These are phyloP conservation scores for Penicillium sp. DNA, from an alignment of 2,329 filamentous ascomycete genomes.

Conservation along the genomic window DNA sequence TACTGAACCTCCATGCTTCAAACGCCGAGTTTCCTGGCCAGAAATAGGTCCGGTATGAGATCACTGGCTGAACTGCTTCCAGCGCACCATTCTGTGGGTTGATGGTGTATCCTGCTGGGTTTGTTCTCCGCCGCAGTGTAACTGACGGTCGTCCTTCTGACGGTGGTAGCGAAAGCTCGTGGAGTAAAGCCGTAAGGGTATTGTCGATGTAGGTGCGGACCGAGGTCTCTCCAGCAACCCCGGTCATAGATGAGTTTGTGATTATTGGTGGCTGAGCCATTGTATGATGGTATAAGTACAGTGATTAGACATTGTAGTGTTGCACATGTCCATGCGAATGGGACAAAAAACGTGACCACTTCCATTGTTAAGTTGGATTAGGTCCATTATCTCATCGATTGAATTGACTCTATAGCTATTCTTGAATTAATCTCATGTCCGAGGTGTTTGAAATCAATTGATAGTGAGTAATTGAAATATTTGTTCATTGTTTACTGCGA, in stretches of 20 bases:
- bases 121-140: constrained; percentile 29
- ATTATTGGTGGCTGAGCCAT: neutral
- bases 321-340: neutral
- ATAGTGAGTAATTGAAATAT: neutral
- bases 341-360: neutral
- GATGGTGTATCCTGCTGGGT: constrained; percentile 24
- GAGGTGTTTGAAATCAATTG: too few species aligned
- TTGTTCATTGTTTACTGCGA: neutral
- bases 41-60: constrained; percentile 37
- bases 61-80: constrained; percentile 19
- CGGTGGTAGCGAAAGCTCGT: constrained; percentile 23
- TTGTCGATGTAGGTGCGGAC: constrained; percentile 33
- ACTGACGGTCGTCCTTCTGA: constrained; percentile 30
- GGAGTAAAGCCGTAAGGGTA: constrained; percentile 25
- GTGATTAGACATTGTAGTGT: neutral
- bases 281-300: neutral
- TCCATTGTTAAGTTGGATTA: neutral
- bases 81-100: constrained; percentile 30
- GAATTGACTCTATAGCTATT: too few species aligned
- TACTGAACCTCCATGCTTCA: constrained; percentile 57
- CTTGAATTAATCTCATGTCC: rapidly evolving
- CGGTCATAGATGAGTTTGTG: neutral
- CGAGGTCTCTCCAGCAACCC: neutral
- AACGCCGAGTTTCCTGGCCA: constrained; percentile 57
- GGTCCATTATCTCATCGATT: too few species aligned